Base-by-base conservation (phyloP, 192 early-diverging fungal genomes). In the Chytriomyces confervae region DNA sequence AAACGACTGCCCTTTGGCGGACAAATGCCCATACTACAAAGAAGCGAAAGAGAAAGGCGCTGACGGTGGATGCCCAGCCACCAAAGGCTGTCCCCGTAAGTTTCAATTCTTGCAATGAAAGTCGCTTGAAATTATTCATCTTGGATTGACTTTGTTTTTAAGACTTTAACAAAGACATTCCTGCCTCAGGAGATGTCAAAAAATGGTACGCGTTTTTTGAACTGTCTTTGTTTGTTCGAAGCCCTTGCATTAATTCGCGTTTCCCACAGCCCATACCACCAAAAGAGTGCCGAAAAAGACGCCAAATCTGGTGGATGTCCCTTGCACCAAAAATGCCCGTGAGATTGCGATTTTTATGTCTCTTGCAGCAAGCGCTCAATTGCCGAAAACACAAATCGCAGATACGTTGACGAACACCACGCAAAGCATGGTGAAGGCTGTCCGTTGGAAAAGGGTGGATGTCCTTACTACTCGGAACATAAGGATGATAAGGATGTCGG, bases 21-120 rank as follows among this genome's bases (percentile, higher is more conserved):
- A 74, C 16, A 84, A 84, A 61, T 84, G 82, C 68, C 82, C 82
- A 8, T 84, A 84, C 68, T 84, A 84, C 73, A 70, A 73, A 6
- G 82, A 84, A 57, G 43, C 79, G 44, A 84, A 81, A 62, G 67
- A 61, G 47, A 70, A 66, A 20, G 18, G 11, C 18, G 16, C 11
- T 2, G 66, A 29, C 9, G 66, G 44, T 10, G 66, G 66, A 2
- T 68, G 66, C 44, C 66, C 66, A 47, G 20, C n/a, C 23, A 64
- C 18, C 18, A 60, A 75, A 75, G 23, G 65, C n/a, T 62, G 46
- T 62, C 50, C 24, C 72, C 18, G 29, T 68, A 43, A 48, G 44
- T 20, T 57, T 23, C n/a, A n/a, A n/a, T n/a, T n/a, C n/a, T n/a
- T n/a, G n/a, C n/a, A n/a, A n/a, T n/a, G n/a, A n/a, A n/a, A n/a